Conservation (phyloP, 306 rosid genomes). For the Styphnolobium japonicum region DNA sequence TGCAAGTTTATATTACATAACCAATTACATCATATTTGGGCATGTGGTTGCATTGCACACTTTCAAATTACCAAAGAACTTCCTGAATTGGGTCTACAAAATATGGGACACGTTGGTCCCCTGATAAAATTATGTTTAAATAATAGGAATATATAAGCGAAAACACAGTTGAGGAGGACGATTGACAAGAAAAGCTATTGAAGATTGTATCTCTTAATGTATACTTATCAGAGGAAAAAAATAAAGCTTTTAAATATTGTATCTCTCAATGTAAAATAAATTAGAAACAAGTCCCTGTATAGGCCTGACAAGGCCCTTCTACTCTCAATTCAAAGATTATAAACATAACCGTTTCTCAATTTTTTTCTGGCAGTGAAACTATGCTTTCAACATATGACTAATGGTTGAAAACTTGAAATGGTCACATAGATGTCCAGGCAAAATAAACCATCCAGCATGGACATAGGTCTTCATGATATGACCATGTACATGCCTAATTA, state of each 20-base stretch:
- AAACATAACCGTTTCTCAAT: background rate
- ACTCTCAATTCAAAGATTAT: background rate
- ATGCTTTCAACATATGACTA: background rate
- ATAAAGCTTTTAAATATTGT: background rate
- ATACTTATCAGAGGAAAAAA: background rate
- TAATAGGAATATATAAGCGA: background rate
- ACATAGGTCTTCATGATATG: background rate
- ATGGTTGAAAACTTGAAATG: background rate
- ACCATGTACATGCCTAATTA: background rate
- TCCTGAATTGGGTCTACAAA: background rate
- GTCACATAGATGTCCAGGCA: background rate
- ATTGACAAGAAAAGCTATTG: background rate
- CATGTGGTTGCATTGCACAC: conserved; percentile 7
- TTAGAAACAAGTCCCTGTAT: background rate
- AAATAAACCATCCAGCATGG: background rate
- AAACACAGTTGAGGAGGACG: background rate
- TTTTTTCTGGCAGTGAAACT: background rate
- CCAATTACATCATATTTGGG: background rate
- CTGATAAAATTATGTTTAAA: background rate
- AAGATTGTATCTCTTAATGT: background rate
- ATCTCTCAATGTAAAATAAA: background rate
- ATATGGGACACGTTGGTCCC: background rate
- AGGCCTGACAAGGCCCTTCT: background rate
- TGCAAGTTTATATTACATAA: background rate
- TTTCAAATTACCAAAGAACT: conserved; percentile 1